These are phyloP conservation scores for Jamesozyma lodderae DNA, from an alignment of 805 yeast genomes.

Conservation along the genomic window DNA sequence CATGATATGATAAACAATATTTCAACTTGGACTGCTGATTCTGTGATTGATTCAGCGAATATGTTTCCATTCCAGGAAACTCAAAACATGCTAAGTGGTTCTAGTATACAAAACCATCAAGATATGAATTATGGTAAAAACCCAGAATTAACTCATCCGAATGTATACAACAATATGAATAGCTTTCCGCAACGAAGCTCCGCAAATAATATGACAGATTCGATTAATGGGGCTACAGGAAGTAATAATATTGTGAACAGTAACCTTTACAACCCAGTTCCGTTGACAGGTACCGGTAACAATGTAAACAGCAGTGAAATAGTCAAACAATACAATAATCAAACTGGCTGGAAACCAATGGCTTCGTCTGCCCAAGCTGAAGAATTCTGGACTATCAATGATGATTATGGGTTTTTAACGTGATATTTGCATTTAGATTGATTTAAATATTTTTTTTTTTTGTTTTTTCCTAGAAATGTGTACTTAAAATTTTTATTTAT, in stretches of 20 bases:
- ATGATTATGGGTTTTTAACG: slow-evolving; percentile 41
- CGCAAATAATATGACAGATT: not conserved
- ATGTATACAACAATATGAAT: not conserved
- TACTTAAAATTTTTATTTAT: too few species aligned
- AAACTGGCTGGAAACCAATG: slow-evolving; percentile 2
- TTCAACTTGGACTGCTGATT: slow-evolving; percentile 44
- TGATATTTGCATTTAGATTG: not conserved
- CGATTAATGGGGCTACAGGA: not conserved
- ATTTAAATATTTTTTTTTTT: not conserved
- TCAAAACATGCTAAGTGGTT: too few species aligned
- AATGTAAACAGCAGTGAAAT: too few species aligned
- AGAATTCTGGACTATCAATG: slow-evolving; percentile 41
- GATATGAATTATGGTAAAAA: not conserved
- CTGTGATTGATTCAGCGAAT: slow-evolving; percentile 16
- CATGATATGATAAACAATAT: slow-evolving; percentile 54
- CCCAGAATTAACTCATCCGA: not conserved
- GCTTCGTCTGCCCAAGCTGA: slow-evolving; percentile 29
- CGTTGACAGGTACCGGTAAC: not conserved
- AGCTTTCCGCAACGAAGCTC: not conserved
- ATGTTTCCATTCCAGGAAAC: not conserved
- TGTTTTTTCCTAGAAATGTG: not conserved
- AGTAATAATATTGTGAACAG: too few species aligned
- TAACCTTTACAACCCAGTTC: not conserved
- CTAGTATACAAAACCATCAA: not conserved
- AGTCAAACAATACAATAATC: not conserved